phyloP scores from a whole-genome alignment of 805 yeast genomes.

The Blastobotrys parvus region DNA sequence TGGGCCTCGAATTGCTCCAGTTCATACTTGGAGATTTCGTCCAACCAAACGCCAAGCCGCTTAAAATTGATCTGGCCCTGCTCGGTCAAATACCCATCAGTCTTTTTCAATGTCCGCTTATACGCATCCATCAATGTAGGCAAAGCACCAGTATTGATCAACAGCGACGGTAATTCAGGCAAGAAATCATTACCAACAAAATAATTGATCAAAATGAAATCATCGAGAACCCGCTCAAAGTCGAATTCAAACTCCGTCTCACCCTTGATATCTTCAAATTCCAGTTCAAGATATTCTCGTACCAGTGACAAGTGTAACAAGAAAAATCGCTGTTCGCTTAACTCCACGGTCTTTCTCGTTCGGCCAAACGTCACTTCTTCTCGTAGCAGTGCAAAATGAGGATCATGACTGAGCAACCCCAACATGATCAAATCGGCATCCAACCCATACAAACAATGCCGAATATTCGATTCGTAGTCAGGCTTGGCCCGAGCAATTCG shows the following conservation, averaged over 20 bases:
- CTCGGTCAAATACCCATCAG: conserved; percentile 80
- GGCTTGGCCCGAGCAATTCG: conserved; percentile 69
- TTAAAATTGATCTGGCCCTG: conserved; percentile 71
- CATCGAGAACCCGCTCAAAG: conserved; percentile 87
- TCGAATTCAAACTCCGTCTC: conserved; percentile 57
- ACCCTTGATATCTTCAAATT: conserved; percentile 63
- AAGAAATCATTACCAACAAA: conserved; percentile 97
- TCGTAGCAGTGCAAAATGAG: conserved; percentile 89
- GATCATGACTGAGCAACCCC: conserved; percentile 86
- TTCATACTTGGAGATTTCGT: conserved; percentile 70
- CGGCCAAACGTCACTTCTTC: conserved; percentile 92
- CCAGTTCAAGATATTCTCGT: conserved; percentile 85
- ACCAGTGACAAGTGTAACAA: conserved; percentile 78
- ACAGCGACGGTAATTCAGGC: conserved; percentile 91
- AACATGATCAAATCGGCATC: conserved; percentile 95
- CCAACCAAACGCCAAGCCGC: conserved; percentile 68
- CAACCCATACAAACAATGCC: conserved; percentile 92
- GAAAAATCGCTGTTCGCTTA: conserved; percentile 73
- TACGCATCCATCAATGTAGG: conserved; percentile 86
- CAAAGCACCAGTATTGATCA: conserved; percentile 91
- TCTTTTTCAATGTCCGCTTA: conserved; percentile 62
- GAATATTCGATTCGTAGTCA: conserved; percentile 65
- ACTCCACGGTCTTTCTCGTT: conserved; percentile 30
- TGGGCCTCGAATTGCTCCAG: conserved; percentile 78
- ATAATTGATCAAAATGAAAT: conserved; percentile 82